Evolutionary conservation across 345 rosid genomes (phyloP).

Genomic region (Trapa incisa): DNA sequence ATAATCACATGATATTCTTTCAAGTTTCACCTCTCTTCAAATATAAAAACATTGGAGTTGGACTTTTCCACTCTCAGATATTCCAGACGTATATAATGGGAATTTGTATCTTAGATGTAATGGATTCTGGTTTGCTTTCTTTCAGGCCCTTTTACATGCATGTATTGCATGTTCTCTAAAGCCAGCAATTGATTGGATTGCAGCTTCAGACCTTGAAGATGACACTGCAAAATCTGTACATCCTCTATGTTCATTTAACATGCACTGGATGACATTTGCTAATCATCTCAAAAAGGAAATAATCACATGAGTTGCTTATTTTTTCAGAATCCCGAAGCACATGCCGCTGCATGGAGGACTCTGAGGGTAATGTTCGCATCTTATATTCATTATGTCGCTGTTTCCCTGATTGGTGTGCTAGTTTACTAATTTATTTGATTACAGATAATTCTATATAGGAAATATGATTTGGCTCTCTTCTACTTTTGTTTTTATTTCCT

Average conservation of each 20-base stretch:
- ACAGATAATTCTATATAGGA: not conserved
- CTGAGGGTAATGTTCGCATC: conserved; percentile 41
- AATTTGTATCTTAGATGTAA: not conserved
- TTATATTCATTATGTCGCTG: not conserved
- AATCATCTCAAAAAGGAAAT: not conserved
- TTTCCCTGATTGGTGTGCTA: not conserved
- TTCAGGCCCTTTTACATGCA: conserved; percentile 92
- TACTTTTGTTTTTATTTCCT: not conserved
- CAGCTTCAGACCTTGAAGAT: conserved; percentile 97
- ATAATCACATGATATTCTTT: not conserved
- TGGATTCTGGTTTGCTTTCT: not conserved
- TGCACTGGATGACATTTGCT: not conserved
- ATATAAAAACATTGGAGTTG: not conserved
- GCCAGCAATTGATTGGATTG: conserved; percentile 83
- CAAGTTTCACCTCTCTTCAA: not conserved
- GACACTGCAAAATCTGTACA: conserved; percentile 55
- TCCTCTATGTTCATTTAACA: conserved; percentile 6
- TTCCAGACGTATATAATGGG: not conserved
- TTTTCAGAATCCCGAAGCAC: conserved; percentile 67
- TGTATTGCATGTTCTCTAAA: conserved; percentile 80
- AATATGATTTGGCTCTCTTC: not conserved
- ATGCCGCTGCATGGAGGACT: conserved; percentile 78
- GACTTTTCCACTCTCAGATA: not conserved
- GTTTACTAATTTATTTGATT: not conserved
- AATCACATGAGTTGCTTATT: conserved; percentile 3